phyloP scores from a whole-genome alignment of 176 grass and related monocot species.

The Rhynchospora pubera region DNA sequence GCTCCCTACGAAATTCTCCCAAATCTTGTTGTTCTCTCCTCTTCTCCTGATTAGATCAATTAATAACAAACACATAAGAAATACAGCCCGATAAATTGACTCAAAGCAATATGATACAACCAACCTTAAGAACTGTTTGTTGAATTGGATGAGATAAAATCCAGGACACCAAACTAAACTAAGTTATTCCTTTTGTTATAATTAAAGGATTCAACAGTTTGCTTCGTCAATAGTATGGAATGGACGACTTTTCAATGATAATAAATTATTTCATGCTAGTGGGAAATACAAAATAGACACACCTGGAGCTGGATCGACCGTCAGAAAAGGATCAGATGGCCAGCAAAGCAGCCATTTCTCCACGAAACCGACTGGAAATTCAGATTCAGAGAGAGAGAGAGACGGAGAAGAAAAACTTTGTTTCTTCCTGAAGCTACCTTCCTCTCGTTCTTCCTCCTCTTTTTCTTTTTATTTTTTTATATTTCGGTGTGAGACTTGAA shows the following conservation, averaged over 20 bases:
- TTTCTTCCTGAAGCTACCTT: slow-evolving; percentile 35
- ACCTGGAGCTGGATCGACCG: slow-evolving; percentile 1
- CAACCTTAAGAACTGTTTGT: background rate
- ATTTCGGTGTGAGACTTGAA: background rate
- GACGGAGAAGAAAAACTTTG: background rate
- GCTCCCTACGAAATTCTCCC: background rate
- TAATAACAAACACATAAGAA: slow-evolving; percentile 11
- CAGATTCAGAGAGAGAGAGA: background rate
- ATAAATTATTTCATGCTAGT: background rate
- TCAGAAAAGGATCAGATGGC: slow-evolving; percentile 1
- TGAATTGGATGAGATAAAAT: background rate
- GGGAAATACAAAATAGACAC: slow-evolving; percentile 20
- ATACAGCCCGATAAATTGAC: background rate
- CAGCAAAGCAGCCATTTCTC: background rate
- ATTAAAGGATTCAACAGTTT: background rate
- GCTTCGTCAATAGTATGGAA: background rate
- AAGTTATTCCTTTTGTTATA: background rate
- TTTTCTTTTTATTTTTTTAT: background rate
- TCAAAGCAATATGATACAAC: slow-evolving; percentile 4
- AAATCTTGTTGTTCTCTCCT: background rate
- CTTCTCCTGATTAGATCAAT: slow-evolving; percentile 13
- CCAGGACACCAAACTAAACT: background rate
- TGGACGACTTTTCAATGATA: background rate
- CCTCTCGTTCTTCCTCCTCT: background rate
- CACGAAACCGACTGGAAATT: slow-evolving; percentile 8